Evolutionary conservation across 805 yeast genomes (phyloP).

Genomic region (Blastobotrys peoriensis): DNA sequence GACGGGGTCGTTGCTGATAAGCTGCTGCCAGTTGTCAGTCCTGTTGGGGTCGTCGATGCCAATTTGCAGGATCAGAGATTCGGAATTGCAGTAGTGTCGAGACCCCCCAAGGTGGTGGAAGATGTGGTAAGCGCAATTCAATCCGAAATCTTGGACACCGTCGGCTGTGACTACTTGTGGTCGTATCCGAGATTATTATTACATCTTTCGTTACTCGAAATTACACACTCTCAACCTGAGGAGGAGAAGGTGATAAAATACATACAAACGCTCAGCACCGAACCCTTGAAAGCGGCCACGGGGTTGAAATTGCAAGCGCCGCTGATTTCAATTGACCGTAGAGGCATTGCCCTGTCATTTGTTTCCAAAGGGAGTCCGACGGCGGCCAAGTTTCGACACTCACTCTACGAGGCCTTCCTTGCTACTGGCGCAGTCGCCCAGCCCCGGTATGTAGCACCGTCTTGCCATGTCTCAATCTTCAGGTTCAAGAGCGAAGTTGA

Average conservation of each 20-base stretch:
- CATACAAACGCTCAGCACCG: background rate
- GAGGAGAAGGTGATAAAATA: background rate
- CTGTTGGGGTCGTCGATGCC: too few species aligned
- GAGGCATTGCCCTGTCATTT: conserved; percentile 8
- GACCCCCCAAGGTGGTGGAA: conserved; percentile 3
- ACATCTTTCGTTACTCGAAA: conserved; percentile 9
- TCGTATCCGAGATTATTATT: background rate
- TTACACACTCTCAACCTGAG: conserved; percentile 4
- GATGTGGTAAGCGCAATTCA: background rate
- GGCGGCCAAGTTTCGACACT: background rate
- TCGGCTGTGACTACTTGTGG: conserved; percentile 5
- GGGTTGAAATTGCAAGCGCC: background rate
- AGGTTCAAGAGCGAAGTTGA: conserved; percentile 15
- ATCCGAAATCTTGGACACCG: background rate
- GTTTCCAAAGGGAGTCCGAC: background rate
- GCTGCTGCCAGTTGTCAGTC: too few species aligned
- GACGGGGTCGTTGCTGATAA: too few species aligned
- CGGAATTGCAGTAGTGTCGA: conserved; percentile 1
- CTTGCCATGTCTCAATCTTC: conserved; percentile 22
- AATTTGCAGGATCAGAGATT: too few species aligned
- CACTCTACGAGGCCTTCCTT: background rate
- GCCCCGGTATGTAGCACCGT: conserved; percentile 18
- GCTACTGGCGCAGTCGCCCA: background rate
- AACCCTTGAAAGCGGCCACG: background rate
- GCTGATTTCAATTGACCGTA: conserved; percentile 1